These are phyloP conservation scores for Dothidotthia symphoricarpi DNA, from an alignment of 2,329 filamentous ascomycete genomes.

Conservation along the genomic window DNA sequence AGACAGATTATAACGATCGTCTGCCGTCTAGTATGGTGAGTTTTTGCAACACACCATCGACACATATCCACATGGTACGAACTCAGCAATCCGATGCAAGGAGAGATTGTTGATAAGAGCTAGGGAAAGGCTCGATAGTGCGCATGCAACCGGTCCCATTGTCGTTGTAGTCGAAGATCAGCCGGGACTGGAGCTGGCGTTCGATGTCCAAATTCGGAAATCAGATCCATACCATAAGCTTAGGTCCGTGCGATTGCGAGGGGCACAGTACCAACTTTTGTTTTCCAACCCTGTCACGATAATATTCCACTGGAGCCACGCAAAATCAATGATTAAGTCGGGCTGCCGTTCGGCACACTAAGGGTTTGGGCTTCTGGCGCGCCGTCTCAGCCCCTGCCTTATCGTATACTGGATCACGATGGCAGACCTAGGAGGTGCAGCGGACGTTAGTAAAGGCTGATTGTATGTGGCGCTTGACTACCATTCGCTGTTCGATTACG, in stretches of 20 bases:
- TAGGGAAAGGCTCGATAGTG: slow-evolving; percentile 14
- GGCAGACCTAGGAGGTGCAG: slow-evolving; percentile 13
- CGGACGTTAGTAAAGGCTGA: slow-evolving; percentile 7
- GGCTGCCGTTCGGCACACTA: slow-evolving; percentile 10
- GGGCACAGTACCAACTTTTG: slow-evolving; percentile 26
- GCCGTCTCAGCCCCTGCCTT: too few species aligned
- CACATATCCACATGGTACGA: slow-evolving; percentile 3
- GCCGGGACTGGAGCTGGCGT: slow-evolving; percentile 19
- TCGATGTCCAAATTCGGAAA: slow-evolving; percentile 30
- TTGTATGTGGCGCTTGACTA: slow-evolving; percentile 22
- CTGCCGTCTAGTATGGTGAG: too few species aligned
- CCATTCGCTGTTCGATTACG: slow-evolving; percentile 25
- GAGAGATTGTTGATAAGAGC: slow-evolving; percentile 11
- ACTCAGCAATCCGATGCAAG: slow-evolving; percentile 6
- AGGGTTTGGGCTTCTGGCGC: not conserved
- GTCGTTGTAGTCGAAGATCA: slow-evolving; percentile 16
- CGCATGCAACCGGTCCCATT: slow-evolving; percentile 11
- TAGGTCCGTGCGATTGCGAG: slow-evolving; percentile 27
- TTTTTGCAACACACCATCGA: too few species aligned
- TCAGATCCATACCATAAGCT: slow-evolving; percentile 25
- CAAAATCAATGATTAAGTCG: slow-evolving; percentile 14
- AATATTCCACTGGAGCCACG: slow-evolving; percentile 14
- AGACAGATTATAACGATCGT: too few species aligned
- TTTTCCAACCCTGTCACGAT: slow-evolving; percentile 21
- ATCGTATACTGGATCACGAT: slow-evolving; percentile 20